These are phyloP conservation scores for Tolypocladium ovalisporum DNA, from an alignment of 2,329 filamentous ascomycete genomes.

Conservation along the genomic window DNA sequence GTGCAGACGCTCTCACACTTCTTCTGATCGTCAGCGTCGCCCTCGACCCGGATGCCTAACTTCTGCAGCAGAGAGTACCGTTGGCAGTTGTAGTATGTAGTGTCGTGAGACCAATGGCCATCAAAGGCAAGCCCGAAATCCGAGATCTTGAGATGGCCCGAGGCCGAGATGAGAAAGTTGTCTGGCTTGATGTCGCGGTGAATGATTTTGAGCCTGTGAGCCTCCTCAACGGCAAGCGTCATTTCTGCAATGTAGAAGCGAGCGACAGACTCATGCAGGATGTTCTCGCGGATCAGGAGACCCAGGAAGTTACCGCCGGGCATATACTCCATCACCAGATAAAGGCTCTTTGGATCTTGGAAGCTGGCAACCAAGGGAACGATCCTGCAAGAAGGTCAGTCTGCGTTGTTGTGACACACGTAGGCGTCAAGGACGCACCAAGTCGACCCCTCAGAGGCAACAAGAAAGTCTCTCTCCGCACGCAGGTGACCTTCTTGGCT, in stretches of 20 bases:
- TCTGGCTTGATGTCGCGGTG: constrained; percentile 95
- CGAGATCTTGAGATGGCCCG: constrained; percentile 87
- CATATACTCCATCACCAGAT: constrained; percentile 98
- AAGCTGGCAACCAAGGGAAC: constrained; percentile 83
- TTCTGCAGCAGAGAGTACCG: constrained; percentile 69
- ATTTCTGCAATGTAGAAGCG: constrained; percentile 91
- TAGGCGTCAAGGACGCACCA: constrained; percentile 41
- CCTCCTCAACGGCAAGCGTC: constrained; percentile 89
- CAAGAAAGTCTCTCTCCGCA: constrained; percentile 85
- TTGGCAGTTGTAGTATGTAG: constrained; percentile 74
- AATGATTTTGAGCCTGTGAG: constrained; percentile 79
- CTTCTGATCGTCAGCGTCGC: constrained; percentile 60
- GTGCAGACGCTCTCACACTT: constrained; percentile 30
- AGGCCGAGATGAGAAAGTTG: constrained; percentile 84
- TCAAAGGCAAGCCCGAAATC: constrained; percentile 95
- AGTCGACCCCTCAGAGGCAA: constrained; percentile 73
- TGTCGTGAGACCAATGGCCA: constrained; percentile 88
- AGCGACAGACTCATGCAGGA: constrained; percentile 66
- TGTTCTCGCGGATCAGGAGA: constrained; percentile 73
- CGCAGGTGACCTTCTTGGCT: constrained; percentile 87
- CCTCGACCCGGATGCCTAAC: constrained; percentile 61
- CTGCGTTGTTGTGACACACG: too few species aligned
- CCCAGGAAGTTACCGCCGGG: constrained; percentile 90
- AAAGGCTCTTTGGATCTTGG: constrained; percentile 73
- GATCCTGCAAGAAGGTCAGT: constrained; percentile 42